A percentile compares a stretch with the other conserved stretches of the same genome.
phyloP scores from a whole-genome alignment of 352 stramenopile species.

The Pythium plurisporium region DNA sequence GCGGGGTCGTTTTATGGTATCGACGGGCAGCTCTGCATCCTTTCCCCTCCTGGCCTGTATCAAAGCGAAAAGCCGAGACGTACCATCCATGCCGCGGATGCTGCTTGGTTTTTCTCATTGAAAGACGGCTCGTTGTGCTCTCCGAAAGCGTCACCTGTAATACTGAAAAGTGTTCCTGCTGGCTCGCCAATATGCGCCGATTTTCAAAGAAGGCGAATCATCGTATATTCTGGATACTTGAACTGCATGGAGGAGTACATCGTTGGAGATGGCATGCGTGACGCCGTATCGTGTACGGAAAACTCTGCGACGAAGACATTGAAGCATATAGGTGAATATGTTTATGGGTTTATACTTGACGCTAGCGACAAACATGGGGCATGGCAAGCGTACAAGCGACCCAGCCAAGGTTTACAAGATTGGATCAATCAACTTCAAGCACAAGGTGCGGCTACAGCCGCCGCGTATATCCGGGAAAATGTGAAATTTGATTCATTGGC shows the following conservation, averaged over 20 bases:
- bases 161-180: constrained; percentile 55
- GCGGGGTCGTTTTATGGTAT: constrained; percentile 67
- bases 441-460: not conserved
- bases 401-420: constrained; percentile 40
- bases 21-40: constrained; percentile 51
- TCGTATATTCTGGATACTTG: constrained; percentile 66
- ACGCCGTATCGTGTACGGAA: not conserved
- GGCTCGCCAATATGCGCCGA: constrained; percentile 67
- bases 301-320: constrained; percentile 2
- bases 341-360: constrained; percentile 32
- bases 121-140: constrained; percentile 30
- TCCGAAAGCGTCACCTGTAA: constrained; percentile 27
- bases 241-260: constrained; percentile 64
- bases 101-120: constrained; percentile 71
- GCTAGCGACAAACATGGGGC: constrained; percentile 36
- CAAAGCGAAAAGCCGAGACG: constrained; percentile 41
- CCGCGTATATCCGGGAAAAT: constrained; percentile 8
- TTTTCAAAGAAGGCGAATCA: constrained; percentile 32
- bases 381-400: constrained; percentile 43
- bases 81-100: constrained; percentile 43
- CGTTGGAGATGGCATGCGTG: not conserved
- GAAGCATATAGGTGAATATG: constrained; percentile 23
- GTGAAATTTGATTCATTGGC: not conserved
- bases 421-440: constrained; percentile 38
- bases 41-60: constrained; percentile 63